Percentiles rank a stretch among this genome's conserved stretches.
Conservation (phyloP, 495 filamentous ascomycete genomes). For the Hyaloscypha variabilis region DNA sequence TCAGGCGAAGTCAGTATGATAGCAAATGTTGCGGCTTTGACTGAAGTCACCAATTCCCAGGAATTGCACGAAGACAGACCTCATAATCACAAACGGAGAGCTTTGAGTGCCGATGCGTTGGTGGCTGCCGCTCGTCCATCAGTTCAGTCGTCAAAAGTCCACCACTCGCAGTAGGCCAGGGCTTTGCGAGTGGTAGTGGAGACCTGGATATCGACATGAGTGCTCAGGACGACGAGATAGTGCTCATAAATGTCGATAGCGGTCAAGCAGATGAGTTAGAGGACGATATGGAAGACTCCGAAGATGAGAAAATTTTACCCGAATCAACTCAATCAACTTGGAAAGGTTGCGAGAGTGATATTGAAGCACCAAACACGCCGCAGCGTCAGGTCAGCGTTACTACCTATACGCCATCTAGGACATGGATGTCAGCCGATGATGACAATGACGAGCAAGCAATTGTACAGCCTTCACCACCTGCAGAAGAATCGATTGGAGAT, state of each 20-base stretch:
- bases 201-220: constrained; percentile 29
- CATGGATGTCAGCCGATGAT: constrained; percentile 2
- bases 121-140: constrained; percentile 7
- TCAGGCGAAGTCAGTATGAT: not conserved
- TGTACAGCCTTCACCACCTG: not conserved
- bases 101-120: not conserved
- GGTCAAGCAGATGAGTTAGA: not conserved
- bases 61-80: constrained; percentile 2
- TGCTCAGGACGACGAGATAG: not conserved
- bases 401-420: constrained; percentile 19
- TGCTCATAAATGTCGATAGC: not conserved
- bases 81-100: not conserved
- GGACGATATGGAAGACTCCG: not conserved
- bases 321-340: not conserved
- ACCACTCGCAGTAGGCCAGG: constrained; percentile 41
- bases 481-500: not conserved
- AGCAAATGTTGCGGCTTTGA: constrained; percentile 7
- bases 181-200: constrained; percentile 36
- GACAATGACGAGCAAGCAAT: not conserved
- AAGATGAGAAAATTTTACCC: not conserved
- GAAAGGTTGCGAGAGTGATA: not conserved
- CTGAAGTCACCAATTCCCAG: constrained; percentile 19
- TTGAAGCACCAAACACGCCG: not conserved
- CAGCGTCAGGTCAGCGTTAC: constrained; percentile 3
- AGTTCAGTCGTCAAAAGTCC: constrained; percentile 31